Percentiles rank a stretch among this genome's conserved stretches.
Conservation (phyloP, 495 filamentous ascomycete species). For the Penicillium chermesinum region DNA sequence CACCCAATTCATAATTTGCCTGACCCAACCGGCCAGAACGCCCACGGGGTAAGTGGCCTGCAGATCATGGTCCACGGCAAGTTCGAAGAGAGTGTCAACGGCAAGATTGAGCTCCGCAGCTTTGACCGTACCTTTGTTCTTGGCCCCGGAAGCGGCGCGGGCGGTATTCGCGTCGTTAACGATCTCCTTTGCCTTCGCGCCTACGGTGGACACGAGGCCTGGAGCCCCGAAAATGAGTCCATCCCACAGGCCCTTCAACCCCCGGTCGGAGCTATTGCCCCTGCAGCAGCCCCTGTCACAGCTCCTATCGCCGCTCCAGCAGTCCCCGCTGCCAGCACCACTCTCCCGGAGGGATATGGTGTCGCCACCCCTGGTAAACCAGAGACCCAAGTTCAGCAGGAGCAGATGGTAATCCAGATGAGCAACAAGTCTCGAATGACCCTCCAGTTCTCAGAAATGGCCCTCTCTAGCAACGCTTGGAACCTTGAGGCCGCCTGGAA, state of each 20-base stretch:
- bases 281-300: constrained; percentile 7
- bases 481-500: constrained; percentile 62
- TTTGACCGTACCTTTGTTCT: constrained; percentile 85
- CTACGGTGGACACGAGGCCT: constrained; percentile 58
- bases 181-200: constrained; percentile 71
- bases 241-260: constrained; percentile 16
- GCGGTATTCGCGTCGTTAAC: constrained; percentile 68
- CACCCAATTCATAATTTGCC: constrained; percentile 66
- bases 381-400: constrained; percentile 47
- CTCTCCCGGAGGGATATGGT: constrained; percentile 38
- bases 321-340: constrained; percentile 15
- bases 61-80: constrained; percentile 77
- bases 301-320: constrained; percentile 3
- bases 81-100: constrained; percentile 64
- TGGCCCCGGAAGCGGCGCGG: constrained; percentile 61
- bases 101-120: constrained; percentile 58
- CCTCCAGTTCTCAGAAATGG: constrained; percentile 63
- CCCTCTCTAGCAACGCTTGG: constrained; percentile 67
- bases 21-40: constrained; percentile 61
- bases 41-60: constrained; percentile 66
- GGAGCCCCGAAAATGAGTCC: constrained; percentile 44
- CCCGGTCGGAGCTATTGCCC: constrained; percentile 12
- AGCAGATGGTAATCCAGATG: constrained; percentile 60
- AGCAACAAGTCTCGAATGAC: constrained; percentile 68
- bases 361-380: constrained; percentile 35